Evolutionary conservation across 2,329 filamentous ascomycete species (phyloP), one percentile per base, ranked within the genome.

Genomic region (Sclerotinia subarctica): DNA sequence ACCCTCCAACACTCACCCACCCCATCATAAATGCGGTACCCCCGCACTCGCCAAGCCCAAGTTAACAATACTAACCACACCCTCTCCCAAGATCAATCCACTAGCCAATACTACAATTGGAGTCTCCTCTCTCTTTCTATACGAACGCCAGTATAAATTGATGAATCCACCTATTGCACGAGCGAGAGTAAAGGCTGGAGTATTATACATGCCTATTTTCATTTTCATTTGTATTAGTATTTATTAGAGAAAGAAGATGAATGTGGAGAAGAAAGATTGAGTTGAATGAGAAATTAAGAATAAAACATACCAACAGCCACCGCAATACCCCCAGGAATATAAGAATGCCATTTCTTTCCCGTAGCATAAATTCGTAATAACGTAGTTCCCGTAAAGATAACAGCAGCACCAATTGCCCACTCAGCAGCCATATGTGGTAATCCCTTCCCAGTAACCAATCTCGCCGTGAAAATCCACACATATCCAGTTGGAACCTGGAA

Each of bases 381-480:
- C 0, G 95, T 98, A 0, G 89, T 84, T 0, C 84, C 76, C 0
- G 89, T 86, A 75, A 96, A 98, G 2, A 97, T 79, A 1, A 85
- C 76, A 0, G 90, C 94, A n/a, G 90, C 89, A 0, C 87, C 89
- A 0, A 88, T 79, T 0, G 94, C 91, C 82, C 91, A 96, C 75
- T 94, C 88, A 75, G 86, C 88, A 0, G 93, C 94, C 88, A 93
- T 93, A 0, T 86, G 83, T 0, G 95, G 95, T 53, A 99, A 78
- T 0, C 95, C 95, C 72, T 95, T 86, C 1, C 95, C 95, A 0
- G 94, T 98, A 13, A 99, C 94, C 2, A 99, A 84, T 21, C 95
- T 85, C 1, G 95, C 94, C 0, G 95, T 99, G 78, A 97, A 97
- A 65, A 99, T 91, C 95, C 95, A 99, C 6, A 99, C 94, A 77